Evolutionary conservation across 345 rosid genomes (phyloP), one percentile per base, ranked within the genome.

Genomic region (Euphorbia tirucalli): DNA sequence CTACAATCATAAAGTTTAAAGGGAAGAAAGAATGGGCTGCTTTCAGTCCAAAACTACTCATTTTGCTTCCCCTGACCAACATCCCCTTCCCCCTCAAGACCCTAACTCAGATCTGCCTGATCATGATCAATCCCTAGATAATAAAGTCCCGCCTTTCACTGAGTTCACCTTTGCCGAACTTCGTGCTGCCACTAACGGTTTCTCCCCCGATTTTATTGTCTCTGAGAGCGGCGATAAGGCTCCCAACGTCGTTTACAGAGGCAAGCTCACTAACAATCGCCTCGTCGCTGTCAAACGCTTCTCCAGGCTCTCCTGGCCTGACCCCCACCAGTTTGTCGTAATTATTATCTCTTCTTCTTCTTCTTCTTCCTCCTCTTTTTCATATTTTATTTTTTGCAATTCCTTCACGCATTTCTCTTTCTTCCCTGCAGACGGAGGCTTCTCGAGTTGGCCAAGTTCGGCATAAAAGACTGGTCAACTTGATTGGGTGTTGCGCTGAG

Each of bases 141-240:
- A 83, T 65, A 76, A 78, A 66, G 83, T 81, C 18, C 83, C 89
- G 2, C 80, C 77, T 52, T 94, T 94, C 86, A 86, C 86, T 70
- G 93, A 92, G 81, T 92, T 85, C 77, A 81, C 75, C 28, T 84
- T 94, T 0, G 79, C 75, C 1, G 97, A 94, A 82, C 87, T 94
- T 46, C 82, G 90, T 39, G 85, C 88, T 0, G 97, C 98, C 49
- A 87, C 97, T 13, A 92, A 88, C 54, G 96, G 96, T 22, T 94
- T 94, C 78, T 85, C 85, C 69, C 80, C 82, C 58, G 92, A 84
- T 60, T 83, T 85, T 55, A 89, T 94, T 65, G 93, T 94, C 37
- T 94, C 98, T 0, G 97, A 94, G 87, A 87, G 97, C 71, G 97
- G 98, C 44, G 98, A 94, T 72, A 94, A 92, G 73, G 97, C 96